Evolutionary conservation across 176 grass and related monocot genomes (phyloP).

Genomic region (Oryza australiensis): DNA sequence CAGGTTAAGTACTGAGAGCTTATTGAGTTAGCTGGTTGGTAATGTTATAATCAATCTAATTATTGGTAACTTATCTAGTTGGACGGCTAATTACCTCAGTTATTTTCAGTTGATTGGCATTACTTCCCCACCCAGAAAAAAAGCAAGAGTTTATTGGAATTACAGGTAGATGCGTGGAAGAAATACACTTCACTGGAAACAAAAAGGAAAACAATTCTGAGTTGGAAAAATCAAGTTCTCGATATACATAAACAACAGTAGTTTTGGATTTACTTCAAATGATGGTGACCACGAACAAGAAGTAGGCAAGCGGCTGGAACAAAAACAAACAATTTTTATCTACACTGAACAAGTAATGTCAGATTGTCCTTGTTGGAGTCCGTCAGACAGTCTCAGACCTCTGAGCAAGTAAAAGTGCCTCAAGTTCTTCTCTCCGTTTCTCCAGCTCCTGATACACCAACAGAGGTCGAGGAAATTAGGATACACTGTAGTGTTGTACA

Average conservation of each 20-base stretch:
- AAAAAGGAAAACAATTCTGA: background rate
- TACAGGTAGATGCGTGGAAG: background rate
- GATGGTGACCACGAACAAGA: background rate
- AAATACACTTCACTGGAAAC: background rate
- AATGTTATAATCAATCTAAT: no score
- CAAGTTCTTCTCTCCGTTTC: slow-evolving; percentile 79
- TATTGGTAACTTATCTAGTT: no score
- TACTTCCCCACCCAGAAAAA: background rate
- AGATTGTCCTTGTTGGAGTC: background rate
- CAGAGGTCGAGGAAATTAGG: background rate
- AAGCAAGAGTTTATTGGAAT: background rate
- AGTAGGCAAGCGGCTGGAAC: background rate
- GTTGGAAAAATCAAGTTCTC: background rate
- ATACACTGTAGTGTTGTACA: background rate
- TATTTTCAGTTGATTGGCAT: background rate
- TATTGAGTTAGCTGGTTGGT: no score
- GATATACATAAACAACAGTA: background rate
- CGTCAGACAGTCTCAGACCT: slow-evolving; percentile 42
- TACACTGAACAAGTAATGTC: slow-evolving; percentile 24
- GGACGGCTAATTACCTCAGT: no score
- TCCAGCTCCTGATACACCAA: slow-evolving; percentile 76
- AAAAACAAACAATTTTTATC: slow-evolving; percentile 17
- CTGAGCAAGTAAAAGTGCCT: slow-evolving; percentile 72
- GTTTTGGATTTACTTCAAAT: background rate
- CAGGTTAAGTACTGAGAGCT: no score